phyloP scores from a whole-genome alignment of 768 basidiomycete species.

The Boletus rex-veris region DNA sequence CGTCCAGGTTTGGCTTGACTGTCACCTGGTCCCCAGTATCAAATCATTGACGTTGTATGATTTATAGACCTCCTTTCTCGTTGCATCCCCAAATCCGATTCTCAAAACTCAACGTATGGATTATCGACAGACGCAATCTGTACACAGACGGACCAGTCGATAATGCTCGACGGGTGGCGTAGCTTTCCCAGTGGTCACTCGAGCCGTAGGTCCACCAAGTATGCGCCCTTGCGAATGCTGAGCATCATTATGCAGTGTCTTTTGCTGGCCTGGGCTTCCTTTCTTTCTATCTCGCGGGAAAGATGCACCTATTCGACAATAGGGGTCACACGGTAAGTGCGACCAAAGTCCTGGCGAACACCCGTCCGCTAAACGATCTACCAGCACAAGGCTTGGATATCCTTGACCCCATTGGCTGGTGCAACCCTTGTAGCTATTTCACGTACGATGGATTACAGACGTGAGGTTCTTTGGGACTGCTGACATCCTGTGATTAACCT shows the following conservation, averaged over 20 bases:
- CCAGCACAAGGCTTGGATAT: conserved; percentile 80
- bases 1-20: conserved; percentile 58
- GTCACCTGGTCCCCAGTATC: neutral
- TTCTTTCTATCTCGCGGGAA: conserved; percentile 85
- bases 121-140: conserved; percentile 77
- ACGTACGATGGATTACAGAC: conserved; percentile 89
- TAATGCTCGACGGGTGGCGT: conserved; percentile 80
- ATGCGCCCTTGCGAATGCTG: neutral
- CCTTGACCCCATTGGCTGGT: conserved; percentile 69
- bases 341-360: neutral
- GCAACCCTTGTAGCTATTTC: conserved; percentile 79
- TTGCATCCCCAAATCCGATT: conserved; percentile 65
- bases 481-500: conserved; percentile 5
- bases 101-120: conserved; percentile 66
- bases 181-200: conserved; percentile 94
- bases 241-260: conserved; percentile 53
- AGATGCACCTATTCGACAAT: conserved; percentile 85
- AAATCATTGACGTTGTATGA: neutral
- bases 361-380: conserved; percentile 1
- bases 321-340: conserved; percentile 63
- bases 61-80: conserved; percentile 30
- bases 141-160: conserved; percentile 56
- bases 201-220: conserved; percentile 52
- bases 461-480: conserved; percentile 34
- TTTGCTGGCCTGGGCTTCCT: conserved; percentile 93